A percentile compares a stretch with the other conserved stretches of the same genome.
Evolutionary conservation across 2,329 filamentous ascomycete genomes (phyloP).

Genomic region (Cladobotryum mycophilum): DNA sequence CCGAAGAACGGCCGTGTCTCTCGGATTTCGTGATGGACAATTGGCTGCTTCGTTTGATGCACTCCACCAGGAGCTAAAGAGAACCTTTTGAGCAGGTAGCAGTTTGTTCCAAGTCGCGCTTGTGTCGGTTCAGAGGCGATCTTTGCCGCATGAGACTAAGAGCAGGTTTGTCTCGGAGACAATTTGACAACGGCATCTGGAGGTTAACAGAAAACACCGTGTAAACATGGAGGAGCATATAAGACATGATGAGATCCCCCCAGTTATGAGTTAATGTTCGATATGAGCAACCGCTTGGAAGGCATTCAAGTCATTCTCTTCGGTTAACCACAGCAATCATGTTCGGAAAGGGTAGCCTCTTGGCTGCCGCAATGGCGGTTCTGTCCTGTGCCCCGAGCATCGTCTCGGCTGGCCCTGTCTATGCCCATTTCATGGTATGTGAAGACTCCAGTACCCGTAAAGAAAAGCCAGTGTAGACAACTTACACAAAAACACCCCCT

Average conservation of each 20-base stretch:
- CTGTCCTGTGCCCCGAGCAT: background rate
- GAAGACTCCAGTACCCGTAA: too few relatives aligned
- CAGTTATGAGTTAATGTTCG: background rate
- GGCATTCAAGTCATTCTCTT: background rate
- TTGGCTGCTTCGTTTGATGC: background rate
- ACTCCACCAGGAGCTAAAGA: too few relatives aligned
- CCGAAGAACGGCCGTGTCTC: background rate
- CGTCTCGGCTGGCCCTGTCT: conserved; percentile 3
- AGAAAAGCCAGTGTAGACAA: background rate
- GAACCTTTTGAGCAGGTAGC: too few relatives aligned
- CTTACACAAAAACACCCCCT: background rate
- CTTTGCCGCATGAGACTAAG: too few relatives aligned
- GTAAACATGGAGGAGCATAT: background rate
- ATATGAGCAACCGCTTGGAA: background rate
- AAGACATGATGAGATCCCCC: too few relatives aligned
- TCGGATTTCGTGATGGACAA: background rate
- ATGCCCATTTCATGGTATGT: conserved; percentile 13
- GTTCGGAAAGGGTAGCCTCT: background rate
- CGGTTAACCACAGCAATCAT: background rate
- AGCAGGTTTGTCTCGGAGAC: too few relatives aligned
- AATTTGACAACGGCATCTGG: too few relatives aligned
- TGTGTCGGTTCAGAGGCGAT: too few relatives aligned
- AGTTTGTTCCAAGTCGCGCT: too few relatives aligned
- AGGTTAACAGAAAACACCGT: too few relatives aligned
- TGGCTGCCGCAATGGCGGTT: conserved; percentile 1